These are phyloP conservation scores for Leccinellum albellum DNA, from an alignment of 768 basidiomycete species.

Conservation along the genomic window DNA sequence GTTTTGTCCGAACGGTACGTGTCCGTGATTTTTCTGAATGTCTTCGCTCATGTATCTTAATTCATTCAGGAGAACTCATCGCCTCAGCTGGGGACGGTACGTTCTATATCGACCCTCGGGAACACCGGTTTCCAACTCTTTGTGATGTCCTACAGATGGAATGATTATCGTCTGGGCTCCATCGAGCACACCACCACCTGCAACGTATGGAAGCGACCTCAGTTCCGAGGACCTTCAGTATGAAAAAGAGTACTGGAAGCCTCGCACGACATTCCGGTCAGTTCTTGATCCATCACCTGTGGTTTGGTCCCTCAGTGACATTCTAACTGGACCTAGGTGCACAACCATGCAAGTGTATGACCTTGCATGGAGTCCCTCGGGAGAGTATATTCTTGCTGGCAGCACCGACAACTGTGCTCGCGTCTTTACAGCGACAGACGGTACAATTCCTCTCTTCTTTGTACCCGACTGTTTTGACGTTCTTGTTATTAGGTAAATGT, in stretches of 20 bases:
- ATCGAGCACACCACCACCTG: conserved; percentile 64
- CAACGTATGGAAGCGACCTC: conserved; percentile 80
- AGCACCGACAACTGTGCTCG: conserved; percentile 94
- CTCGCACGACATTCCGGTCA: conserved; percentile 79
- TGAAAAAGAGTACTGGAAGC: conserved; percentile 96
- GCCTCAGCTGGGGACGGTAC: conserved; percentile 97
- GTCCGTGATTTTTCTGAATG: not conserved
- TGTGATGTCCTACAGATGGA: conserved; percentile 58
- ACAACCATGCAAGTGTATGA: conserved; percentile 97
- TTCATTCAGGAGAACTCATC: conserved; percentile 69
- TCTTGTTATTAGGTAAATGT: conserved; percentile 60
- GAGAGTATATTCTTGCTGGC: conserved; percentile 92
- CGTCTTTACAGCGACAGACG: conserved; percentile 73
- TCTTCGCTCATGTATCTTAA: conserved; percentile 3
- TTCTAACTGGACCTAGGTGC: conserved; percentile 50
- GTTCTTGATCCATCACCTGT: conserved; percentile 12
- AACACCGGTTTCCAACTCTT: not conserved
- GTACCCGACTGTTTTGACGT: not conserved
- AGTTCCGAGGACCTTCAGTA: conserved; percentile 74
- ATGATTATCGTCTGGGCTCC: conserved; percentile 97
- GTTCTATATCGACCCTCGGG: conserved; percentile 21
- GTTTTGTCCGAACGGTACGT: conserved; percentile 88
- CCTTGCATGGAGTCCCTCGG: conserved; percentile 93
- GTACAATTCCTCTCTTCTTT: conserved; percentile 36
- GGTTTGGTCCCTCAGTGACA: conserved; percentile 1